These are phyloP conservation scores for Cetradonia linearis DNA, from an alignment of 495 filamentous ascomycete species.

Conservation along the genomic window DNA sequence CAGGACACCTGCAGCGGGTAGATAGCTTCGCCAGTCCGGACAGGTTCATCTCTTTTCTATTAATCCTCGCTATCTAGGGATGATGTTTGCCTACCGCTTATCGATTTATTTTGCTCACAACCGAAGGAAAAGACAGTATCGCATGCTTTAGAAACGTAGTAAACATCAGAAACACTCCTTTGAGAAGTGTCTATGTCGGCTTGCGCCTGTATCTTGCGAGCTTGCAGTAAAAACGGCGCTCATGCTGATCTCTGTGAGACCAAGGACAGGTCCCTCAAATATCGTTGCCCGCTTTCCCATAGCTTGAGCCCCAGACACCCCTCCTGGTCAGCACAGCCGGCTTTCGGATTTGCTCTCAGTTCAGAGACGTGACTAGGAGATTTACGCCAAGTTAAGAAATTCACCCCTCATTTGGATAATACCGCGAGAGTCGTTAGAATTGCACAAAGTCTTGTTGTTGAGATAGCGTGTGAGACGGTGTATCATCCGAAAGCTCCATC, in stretches of 20 bases:
- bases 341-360: not conserved
- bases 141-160: not conserved
- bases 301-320: not conserved
- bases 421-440: conserved; percentile 32
- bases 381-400: not conserved
- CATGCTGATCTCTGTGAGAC: conserved; percentile 2
- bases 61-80: not conserved
- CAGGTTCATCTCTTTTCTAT: not conserved
- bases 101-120: not conserved
- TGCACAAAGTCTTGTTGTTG: conserved; percentile 62
- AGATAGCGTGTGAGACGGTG: conserved; percentile 44
- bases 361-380: not conserved
- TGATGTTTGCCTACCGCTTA: not conserved
- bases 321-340: not conserved
- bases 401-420: not conserved
- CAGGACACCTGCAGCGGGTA: conserved; percentile 8
- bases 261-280: not conserved
- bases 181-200: not conserved
- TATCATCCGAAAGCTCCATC: conserved; percentile 35
- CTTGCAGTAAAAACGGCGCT: not conserved
- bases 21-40: conserved; percentile 1
- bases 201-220: not conserved
- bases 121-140: not conserved
- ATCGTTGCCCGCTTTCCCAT: not conserved
- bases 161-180: not conserved